Evolutionary conservation across 495 filamentous ascomycete genomes (phyloP).

Genomic region (Aspergillus indologenus): DNA sequence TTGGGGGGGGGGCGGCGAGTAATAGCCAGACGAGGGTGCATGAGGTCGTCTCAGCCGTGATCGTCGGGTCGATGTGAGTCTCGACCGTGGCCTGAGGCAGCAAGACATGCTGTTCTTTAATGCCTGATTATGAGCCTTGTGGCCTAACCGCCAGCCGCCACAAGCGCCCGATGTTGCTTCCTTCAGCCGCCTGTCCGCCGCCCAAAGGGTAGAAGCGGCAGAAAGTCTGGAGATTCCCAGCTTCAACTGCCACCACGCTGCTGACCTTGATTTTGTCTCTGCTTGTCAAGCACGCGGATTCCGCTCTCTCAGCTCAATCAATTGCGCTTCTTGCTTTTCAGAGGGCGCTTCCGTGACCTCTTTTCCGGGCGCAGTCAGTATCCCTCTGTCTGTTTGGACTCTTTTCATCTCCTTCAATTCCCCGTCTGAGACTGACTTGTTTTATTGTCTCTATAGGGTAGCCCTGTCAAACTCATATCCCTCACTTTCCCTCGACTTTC

Average conservation of each 20-base stretch:
- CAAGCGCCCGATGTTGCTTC: conserved; percentile 20
- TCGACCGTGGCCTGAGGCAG: conserved; percentile 37
- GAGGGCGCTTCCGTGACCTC: not conserved
- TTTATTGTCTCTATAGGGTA: conserved; percentile 19
- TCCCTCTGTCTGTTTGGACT: not conserved
- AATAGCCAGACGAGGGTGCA: conserved; percentile 18
- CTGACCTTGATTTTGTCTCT: conserved; percentile 9
- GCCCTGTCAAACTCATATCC: conserved; percentile 26
- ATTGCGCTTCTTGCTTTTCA: not conserved
- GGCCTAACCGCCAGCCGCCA: conserved; percentile 19
- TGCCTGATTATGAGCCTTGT: conserved; percentile 16
- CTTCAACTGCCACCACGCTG: conserved; percentile 3
- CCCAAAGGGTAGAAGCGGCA: not conserved
- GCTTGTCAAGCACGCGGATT: conserved; percentile 7
- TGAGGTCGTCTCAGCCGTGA: conserved; percentile 22
- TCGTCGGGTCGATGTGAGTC: conserved; percentile 38
- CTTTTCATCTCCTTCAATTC: not conserved
- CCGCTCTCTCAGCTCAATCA: conserved; percentile 2
- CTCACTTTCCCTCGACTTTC: conserved; percentile 8
- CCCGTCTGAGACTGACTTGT: conserved; percentile 5
- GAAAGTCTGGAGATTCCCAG: not conserved
- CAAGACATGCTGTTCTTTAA: not conserved
- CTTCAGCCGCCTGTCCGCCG: conserved; percentile 4
- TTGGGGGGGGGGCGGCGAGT: not conserved
- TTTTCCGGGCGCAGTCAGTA: conserved; percentile 25